phyloP scores from a whole-genome alignment of 306 rosid genomes.

The Sindora glabra region DNA sequence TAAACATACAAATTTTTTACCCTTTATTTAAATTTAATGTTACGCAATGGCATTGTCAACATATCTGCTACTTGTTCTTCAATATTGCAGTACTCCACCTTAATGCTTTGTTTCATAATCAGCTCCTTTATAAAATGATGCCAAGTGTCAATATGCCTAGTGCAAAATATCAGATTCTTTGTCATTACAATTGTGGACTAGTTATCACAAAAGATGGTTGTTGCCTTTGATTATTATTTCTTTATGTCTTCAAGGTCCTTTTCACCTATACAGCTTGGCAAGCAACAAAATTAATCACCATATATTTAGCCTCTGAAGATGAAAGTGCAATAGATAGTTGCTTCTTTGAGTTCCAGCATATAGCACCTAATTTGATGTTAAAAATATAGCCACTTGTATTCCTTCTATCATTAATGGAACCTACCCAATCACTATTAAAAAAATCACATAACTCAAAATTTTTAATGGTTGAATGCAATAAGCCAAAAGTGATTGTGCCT shows the following conservation, averaged over 20 bases:
- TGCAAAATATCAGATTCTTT: no score
- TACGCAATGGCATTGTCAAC: no score
- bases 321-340: neutral
- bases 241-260: neutral
- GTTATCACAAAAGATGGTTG: neutral
- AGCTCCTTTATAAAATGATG: no score
- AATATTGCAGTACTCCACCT: no score
- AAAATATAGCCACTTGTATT: neutral
- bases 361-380: neutral
- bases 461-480: neutral
- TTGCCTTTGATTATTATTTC: neutral
- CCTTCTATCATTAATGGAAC: neutral
- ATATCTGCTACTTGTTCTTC: no score
- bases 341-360: neutral
- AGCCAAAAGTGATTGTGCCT: neutral
- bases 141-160: no score
- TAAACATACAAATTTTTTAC: no score
- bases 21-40: no score
- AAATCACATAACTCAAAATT: neutral
- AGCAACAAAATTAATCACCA: neutral
- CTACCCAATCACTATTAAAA: neutral
- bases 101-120: no score
- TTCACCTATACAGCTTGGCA: neutral
- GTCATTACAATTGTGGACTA: neutral
- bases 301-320: neutral